A percentile compares a stretch with the other conserved stretches of the same genome.
phyloP scores from a whole-genome alignment of 2,329 filamentous ascomycete genomes.

The Penicillium sp. region DNA sequence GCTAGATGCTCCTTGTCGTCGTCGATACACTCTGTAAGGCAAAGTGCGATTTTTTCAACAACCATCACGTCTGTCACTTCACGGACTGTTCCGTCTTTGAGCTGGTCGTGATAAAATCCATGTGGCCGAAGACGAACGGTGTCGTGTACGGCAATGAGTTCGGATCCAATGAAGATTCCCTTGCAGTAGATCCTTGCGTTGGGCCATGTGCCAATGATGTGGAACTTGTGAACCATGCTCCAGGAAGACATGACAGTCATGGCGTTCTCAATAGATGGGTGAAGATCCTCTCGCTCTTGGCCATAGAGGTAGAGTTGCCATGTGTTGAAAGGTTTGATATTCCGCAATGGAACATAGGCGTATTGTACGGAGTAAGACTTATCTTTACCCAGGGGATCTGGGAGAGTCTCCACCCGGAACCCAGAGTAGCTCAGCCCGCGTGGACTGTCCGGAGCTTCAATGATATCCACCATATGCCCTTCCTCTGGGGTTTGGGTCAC shows the following conservation, averaged over 20 bases:
- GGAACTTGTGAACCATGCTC: constrained; percentile 52
- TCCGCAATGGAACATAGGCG: constrained; percentile 53
- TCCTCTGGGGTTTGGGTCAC: constrained; percentile 52
- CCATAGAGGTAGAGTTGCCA: constrained; percentile 51
- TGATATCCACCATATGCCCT: constrained; percentile 46
- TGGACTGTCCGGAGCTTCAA: constrained; percentile 26
- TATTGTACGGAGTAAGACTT: constrained; percentile 55
- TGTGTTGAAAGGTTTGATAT: constrained; percentile 54
- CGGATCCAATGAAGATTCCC: constrained; percentile 56
- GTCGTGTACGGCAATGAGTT: constrained; percentile 55
- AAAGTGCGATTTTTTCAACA: constrained; percentile 53
- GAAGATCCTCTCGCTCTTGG: constrained; percentile 43
- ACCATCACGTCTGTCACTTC: constrained; percentile 52
- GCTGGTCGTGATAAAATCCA: constrained; percentile 16
- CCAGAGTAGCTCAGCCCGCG: constrained; percentile 52
- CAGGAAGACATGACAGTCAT: constrained; percentile 53
- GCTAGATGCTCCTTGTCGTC: constrained; percentile 48
- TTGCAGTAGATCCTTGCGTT: constrained; percentile 52
- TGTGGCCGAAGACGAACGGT: constrained; percentile 50
- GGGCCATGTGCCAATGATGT: constrained; percentile 55
- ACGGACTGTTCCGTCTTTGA: constrained; percentile 8
- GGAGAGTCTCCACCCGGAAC: constrained; percentile 57
- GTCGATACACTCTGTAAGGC: constrained; percentile 48
- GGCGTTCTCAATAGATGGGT: constrained; percentile 55
- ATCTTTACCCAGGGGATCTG: constrained; percentile 49